phyloP scores from a whole-genome alignment of 2,329 filamentous ascomycete species.

The Cyanodermella asteris region DNA sequence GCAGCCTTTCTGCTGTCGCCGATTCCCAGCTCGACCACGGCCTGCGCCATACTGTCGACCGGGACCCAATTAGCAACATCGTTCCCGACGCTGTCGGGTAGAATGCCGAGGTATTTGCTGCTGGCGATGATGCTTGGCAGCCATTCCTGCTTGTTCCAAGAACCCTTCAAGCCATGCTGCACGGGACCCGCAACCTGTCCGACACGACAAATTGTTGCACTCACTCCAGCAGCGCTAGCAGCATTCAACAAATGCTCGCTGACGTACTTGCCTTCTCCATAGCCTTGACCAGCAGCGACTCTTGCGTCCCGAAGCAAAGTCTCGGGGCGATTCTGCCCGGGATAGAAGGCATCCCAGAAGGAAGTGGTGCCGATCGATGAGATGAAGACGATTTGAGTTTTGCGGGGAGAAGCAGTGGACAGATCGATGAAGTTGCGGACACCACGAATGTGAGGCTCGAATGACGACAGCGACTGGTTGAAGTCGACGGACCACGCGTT shows the following conservation, averaged over 20 bases:
- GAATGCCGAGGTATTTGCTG: conserved; percentile 24
- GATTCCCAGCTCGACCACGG: conserved; percentile 3
- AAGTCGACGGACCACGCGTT: conserved; percentile 8
- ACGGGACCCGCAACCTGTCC: conserved; percentile 10
- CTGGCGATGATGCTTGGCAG: conserved; percentile 27
- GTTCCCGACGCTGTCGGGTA: conserved; percentile 26
- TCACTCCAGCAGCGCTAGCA: conserved; percentile 1
- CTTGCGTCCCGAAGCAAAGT: conserved; percentile 5
- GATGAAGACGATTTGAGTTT: conserved; percentile 5
- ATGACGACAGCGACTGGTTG: conserved; percentile 6
- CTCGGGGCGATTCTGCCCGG: conserved; percentile 4
- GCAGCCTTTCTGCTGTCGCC: too few species aligned
- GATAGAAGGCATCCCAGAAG: conserved; percentile 4
- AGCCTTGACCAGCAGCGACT: conserved; percentile 6
- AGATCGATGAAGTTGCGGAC: conserved; percentile 4
- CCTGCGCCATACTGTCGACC: conserved; percentile 12
- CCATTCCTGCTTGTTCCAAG: conserved; percentile 39
- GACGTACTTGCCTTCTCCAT: conserved; percentile 9
- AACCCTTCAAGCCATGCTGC: conserved; percentile 17
- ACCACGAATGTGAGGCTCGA: conserved; percentile 3
- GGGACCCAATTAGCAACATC: conserved; percentile 30
- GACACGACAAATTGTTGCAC: conserved; percentile 6
- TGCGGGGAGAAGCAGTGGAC: background rate
- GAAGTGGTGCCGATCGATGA: conserved; percentile 7
- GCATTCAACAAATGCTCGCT: conserved; percentile 5